phyloP scores from a whole-genome alignment of 768 basidiomycete genomes.

The Psilocybe sp. region DNA sequence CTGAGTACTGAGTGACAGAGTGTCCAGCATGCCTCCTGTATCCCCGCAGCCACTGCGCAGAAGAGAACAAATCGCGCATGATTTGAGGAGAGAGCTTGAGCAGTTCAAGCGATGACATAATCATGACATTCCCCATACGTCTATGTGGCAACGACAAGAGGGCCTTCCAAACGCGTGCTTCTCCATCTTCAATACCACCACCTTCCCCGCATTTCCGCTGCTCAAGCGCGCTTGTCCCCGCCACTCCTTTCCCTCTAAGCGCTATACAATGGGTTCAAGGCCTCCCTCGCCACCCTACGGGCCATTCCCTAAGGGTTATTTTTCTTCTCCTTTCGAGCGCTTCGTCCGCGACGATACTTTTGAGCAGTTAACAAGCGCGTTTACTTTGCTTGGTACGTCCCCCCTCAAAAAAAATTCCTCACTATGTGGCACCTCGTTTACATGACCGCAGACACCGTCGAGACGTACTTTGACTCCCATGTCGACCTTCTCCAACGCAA shows the following conservation, averaged over 20 bases:
- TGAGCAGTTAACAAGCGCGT: conserved; percentile 72
- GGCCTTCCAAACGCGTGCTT: no score
- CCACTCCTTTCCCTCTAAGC: neutral
- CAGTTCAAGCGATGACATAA: no score
- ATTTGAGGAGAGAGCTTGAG: no score
- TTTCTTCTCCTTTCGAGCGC: conserved; percentile 69
- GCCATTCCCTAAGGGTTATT: conserved; percentile 41
- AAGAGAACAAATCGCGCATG: no score
- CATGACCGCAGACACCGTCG: conserved; percentile 71
- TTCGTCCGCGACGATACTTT: conserved; percentile 72
- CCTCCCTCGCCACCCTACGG: conserved; percentile 42
- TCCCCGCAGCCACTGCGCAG: no score
- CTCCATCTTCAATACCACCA: no score
- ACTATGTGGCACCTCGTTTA: conserved; percentile 23
- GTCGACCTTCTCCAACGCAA: conserved; percentile 80
- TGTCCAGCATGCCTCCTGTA: no score
- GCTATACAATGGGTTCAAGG: conserved; percentile 33
- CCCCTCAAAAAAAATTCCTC: conserved; percentile 1
- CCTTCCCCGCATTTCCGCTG: no score
- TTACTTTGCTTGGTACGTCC: conserved; percentile 77
- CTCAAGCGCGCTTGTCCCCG: no score
- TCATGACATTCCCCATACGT: no score
- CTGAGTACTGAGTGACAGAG: no score
- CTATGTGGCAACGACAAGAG: no score
- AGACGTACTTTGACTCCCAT: conserved; percentile 93